Conservation (phyloP, 169 alveolate species). For the Cryptosporidium viatorum region DNA sequence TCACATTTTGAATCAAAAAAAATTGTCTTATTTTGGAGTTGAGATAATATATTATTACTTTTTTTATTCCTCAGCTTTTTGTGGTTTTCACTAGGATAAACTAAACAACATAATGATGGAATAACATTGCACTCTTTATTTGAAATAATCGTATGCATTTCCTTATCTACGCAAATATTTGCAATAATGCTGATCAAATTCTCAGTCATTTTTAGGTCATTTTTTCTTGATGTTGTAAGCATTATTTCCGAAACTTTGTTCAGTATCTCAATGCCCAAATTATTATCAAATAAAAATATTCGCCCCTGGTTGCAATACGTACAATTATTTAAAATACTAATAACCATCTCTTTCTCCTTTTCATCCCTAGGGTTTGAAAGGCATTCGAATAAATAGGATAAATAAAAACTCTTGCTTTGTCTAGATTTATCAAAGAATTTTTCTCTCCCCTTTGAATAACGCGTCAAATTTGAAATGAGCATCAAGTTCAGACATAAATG, state of each 20-base stretch:
- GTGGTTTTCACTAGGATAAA: constrained; percentile 30
- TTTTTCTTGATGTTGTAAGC: neutral
- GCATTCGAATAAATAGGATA: constrained; percentile 41
- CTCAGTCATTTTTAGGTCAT: neutral
- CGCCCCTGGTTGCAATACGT: constrained; percentile 46
- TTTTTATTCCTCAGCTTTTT: constrained; percentile 5
- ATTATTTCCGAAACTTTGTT: constrained; percentile 22
- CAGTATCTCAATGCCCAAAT: constrained; percentile 39
- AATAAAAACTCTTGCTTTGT: constrained; percentile 24
- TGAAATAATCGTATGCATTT: neutral
- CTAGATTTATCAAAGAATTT: neutral
- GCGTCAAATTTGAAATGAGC: constrained; percentile 67
- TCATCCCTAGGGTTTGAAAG: constrained; percentile 5
- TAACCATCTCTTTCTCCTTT: constrained; percentile 22
- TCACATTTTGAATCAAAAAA: constrained; percentile 2
- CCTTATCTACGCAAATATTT: constrained; percentile 30
- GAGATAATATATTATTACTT: neutral
- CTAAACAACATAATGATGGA: constrained; percentile 13
- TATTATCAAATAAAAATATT: constrained; percentile 10
- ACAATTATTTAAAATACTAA: constrained; percentile 48
- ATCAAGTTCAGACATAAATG: constrained; percentile 26
- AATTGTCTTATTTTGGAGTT: constrained; percentile 23
- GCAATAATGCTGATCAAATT: constrained; percentile 20
- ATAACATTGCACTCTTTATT: constrained; percentile 15
- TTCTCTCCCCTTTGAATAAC: constrained; percentile 44